phyloP scores from a whole-genome alignment of 192 early-diverging fungal genomes.

The Jimgerdemannia flammicorona region DNA sequence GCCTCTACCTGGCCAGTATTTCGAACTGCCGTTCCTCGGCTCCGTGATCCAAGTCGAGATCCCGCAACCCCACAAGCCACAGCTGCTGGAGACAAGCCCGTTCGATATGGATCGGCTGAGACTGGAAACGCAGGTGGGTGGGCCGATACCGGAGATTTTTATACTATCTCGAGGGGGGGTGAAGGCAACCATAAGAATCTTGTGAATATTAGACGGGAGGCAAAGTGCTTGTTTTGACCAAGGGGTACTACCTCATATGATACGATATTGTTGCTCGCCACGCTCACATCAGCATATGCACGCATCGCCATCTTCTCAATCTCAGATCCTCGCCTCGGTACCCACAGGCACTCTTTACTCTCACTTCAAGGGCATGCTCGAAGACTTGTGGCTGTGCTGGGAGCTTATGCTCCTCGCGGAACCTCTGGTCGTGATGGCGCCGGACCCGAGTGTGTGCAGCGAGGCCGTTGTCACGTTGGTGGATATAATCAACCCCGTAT shows the following conservation, averaged over 20 bases:
- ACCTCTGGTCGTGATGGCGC: constrained; percentile 83
- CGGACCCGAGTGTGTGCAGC: constrained; percentile 84
- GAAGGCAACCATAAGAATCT: neutral
- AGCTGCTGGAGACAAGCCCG: constrained; percentile 67
- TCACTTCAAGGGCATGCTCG: constrained; percentile 75
- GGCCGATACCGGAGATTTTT: neutral
- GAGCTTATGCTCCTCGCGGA: constrained; percentile 93
- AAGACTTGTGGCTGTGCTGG: constrained; percentile 88
- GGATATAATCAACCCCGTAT: constrained; percentile 89
- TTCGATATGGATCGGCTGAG: constrained; percentile 65
- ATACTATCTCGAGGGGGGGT: too few species aligned
- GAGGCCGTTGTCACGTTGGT: constrained; percentile 79
- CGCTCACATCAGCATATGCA: neutral
- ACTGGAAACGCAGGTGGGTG: constrained; percentile 55
- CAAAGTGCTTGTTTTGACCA: too few species aligned
- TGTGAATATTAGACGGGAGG: neutral
- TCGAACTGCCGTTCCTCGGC: constrained; percentile 73
- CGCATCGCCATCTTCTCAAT: neutral
- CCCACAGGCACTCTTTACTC: constrained; percentile 67
- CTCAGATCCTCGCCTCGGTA: constrained; percentile 58
- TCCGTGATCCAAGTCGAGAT: constrained; percentile 65
- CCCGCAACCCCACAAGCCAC: constrained; percentile 58
- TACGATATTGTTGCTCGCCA: neutral
- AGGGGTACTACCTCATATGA: too few species aligned
- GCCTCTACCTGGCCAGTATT: constrained; percentile 58